Percentiles rank a stretch among this genome's conserved stretches.
phyloP scores from a whole-genome alignment of 495 filamentous ascomycete species.

The Podospora bellae-mahoneyi region DNA sequence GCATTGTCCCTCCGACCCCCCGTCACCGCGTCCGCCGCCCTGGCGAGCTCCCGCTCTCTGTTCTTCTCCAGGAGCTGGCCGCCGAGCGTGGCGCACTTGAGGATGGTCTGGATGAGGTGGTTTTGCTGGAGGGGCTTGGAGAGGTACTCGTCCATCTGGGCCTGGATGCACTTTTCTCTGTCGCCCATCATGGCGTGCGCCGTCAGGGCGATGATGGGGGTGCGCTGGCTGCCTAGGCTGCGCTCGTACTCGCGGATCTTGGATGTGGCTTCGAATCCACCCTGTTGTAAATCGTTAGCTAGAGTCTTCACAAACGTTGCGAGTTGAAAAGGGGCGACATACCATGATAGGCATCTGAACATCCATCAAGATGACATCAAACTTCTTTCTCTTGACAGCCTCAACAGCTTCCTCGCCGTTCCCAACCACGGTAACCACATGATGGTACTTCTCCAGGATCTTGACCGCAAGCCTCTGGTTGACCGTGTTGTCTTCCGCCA shows the following conservation, averaged over 20 bases:
- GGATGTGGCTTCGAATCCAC: constrained; percentile 94
- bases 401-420: constrained; percentile 93
- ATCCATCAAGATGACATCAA: constrained; percentile 97
- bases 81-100: constrained; percentile 91
- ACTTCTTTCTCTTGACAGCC: constrained; percentile 81
- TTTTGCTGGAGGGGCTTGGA: constrained; percentile 98
- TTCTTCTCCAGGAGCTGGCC: constrained; percentile 76
- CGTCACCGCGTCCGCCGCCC: constrained; percentile 37
- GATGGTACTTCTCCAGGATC: constrained; percentile 97
- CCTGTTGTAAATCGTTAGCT: constrained; percentile 42
- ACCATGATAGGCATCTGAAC: constrained; percentile 99
- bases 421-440: constrained; percentile 91
- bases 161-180: constrained; percentile 95
- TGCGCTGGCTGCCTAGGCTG: constrained; percentile 69
- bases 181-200: constrained; percentile 99
- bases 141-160: constrained; percentile 98
- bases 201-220: constrained; percentile 95
- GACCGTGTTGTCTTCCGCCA: constrained; percentile 97
- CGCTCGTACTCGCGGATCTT: constrained; percentile 96
- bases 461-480: constrained; percentile 96
- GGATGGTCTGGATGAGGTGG: constrained; percentile 96
- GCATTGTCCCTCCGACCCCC: constrained; percentile 30
- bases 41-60: constrained; percentile 45
- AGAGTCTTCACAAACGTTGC: no score
- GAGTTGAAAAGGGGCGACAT: constrained; percentile 24